phyloP scores from a whole-genome alignment of 768 basidiomycete genomes.

The Lentinula boryana region DNA sequence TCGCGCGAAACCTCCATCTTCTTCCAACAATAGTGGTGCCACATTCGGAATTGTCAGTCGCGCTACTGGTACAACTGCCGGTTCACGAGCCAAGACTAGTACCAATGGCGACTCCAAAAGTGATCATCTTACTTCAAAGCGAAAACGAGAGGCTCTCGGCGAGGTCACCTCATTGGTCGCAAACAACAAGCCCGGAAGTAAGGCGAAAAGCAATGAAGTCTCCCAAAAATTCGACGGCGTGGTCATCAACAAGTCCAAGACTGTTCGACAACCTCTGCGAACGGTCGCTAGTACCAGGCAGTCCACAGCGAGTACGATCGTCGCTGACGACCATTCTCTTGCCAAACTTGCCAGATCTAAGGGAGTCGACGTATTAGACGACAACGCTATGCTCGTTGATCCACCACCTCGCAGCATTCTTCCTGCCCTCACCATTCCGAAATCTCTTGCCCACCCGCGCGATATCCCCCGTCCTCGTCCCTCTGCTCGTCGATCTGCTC shows the following conservation, averaged over 20 bases:
- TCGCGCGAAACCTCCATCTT: slow-evolving; percentile 52
- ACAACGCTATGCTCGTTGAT: slow-evolving; percentile 21
- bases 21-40: slow-evolving; percentile 27
- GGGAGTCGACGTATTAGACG: slow-evolving; percentile 11
- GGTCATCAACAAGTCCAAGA: slow-evolving; percentile 31
- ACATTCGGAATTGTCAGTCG: slow-evolving; percentile 24
- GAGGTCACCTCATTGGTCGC: slow-evolving; percentile 53
- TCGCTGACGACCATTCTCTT: slow-evolving; percentile 16
- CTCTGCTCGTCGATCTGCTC: slow-evolving; percentile 6
- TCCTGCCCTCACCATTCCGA: slow-evolving; percentile 7
- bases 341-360: slow-evolving; percentile 18
- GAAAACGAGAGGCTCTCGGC: slow-evolving; percentile 70
- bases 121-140: slow-evolving; percentile 50
- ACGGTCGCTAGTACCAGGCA: slow-evolving; percentile 24
- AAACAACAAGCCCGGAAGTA: slow-evolving; percentile 28
- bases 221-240: slow-evolving; percentile 43
- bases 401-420: not conserved
- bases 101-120: slow-evolving; percentile 34
- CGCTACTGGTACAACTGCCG: slow-evolving; percentile 31
- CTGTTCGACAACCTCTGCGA: slow-evolving; percentile 31
- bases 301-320: slow-evolving; percentile 13
- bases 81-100: slow-evolving; percentile 30
- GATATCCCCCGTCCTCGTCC: slow-evolving; percentile 13
- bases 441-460: slow-evolving; percentile 18
- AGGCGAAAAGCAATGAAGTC: slow-evolving; percentile 43